phyloP scores from a whole-genome alignment of 305 asterid species.

The Fraxinus albicans region DNA sequence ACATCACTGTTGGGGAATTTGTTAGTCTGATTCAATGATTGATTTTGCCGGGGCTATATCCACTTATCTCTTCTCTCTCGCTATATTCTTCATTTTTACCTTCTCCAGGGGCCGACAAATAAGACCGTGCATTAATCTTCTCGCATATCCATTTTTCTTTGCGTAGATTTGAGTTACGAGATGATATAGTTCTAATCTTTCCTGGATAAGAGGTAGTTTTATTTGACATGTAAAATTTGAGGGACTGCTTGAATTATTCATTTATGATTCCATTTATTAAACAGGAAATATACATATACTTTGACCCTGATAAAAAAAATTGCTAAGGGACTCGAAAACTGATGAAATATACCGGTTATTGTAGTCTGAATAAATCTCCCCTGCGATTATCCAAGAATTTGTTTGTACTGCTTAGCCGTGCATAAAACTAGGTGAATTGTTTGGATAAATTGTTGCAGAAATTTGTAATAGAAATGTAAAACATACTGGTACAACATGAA shows the following conservation, averaged over 20 bases:
- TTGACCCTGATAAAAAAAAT: not conserved
- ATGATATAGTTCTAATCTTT: not conserved
- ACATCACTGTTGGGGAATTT: not conserved
- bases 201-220: not conserved
- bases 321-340: not conserved
- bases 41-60: not conserved
- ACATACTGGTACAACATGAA: not conserved
- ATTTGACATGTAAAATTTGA: not conserved
- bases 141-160: not conserved
- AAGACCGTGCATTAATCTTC: not conserved
- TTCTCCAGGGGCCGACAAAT: not conserved
- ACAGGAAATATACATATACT: not conserved
- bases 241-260: not conserved
- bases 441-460: not conserved
- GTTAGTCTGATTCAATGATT: not conserved
- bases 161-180: not conserved
- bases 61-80: not conserved
- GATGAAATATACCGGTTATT: not conserved
- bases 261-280: not conserved
- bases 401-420: not conserved
- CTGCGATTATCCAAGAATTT: not conserved
- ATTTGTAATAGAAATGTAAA: not conserved
- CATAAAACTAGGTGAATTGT: not conserved
- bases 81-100: not conserved
- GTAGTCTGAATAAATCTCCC: not conserved